These are phyloP conservation scores for Raphanus sativus DNA, from an alignment of 345 rosid genomes.

Conservation along the genomic window DNA sequence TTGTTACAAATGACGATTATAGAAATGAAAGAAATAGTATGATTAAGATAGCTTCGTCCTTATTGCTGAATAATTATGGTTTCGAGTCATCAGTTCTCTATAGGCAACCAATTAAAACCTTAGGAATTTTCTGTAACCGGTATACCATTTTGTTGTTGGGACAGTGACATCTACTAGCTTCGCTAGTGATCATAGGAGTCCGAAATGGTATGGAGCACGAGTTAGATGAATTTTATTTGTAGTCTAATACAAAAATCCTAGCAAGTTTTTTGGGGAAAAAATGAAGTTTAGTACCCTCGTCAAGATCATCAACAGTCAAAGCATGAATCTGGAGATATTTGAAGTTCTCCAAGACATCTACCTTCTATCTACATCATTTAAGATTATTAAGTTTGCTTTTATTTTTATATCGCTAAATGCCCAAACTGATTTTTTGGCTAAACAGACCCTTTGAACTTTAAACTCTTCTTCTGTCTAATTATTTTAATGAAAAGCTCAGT, in stretches of 20 bases:
- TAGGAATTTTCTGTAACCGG: slow-evolving; percentile 28
- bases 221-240: not conserved
- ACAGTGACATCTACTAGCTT: slow-evolving; percentile 37
- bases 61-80: slow-evolving; percentile 17
- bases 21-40: not conserved
- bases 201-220: not conserved
- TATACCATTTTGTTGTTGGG: slow-evolving; percentile 18
- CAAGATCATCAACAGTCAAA: too few relatives aligned
- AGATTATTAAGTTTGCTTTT: too few relatives aligned
- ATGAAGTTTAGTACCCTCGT: not conserved
- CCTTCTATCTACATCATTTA: too few relatives aligned
- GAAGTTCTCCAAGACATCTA: too few relatives aligned
- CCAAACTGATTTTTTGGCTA: too few relatives aligned
- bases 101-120: slow-evolving; percentile 18
- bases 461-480: too few relatives aligned
- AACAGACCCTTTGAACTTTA: too few relatives aligned
- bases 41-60: slow-evolving; percentile 32
- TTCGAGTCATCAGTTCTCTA: not conserved
- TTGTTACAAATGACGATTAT: slow-evolving; percentile 6
- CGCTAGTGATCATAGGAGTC: slow-evolving; percentile 1
- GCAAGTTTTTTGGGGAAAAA: not conserved
- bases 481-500: too few relatives aligned
- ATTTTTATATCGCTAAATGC: too few relatives aligned
- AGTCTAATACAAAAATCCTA: not conserved
- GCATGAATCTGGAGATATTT: too few relatives aligned